Conservation (phyloP, 257 asterid species). For the Forsythia viridissima region DNA sequence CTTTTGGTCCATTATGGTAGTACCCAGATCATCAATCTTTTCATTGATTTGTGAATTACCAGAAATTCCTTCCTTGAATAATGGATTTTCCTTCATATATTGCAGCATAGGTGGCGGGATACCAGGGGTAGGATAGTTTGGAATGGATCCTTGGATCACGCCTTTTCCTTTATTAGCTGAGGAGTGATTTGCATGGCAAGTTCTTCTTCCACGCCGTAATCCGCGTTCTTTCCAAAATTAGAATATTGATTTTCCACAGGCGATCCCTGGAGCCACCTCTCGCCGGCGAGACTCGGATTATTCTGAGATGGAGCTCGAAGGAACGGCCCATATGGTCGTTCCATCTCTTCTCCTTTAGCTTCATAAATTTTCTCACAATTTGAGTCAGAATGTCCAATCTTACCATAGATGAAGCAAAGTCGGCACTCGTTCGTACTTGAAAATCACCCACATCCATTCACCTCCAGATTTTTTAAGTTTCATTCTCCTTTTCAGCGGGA, state of each 20-base stretch:
- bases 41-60: too few species aligned
- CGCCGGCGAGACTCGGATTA: neutral
- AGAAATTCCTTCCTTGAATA: too few species aligned
- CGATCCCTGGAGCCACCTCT: neutral
- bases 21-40: too few species aligned
- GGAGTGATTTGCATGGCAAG: neutral
- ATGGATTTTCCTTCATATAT: too few species aligned
- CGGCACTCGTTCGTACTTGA: neutral
- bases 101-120: too few species aligned
- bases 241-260: neutral
- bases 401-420: neutral
- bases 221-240: neutral
- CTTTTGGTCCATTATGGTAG: too few species aligned
- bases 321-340: neutral
- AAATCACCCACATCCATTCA: neutral
- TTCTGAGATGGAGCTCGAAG: neutral
- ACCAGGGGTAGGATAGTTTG: neutral
- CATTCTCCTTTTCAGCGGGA: too few species aligned
- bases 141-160: neutral
- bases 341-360: neutral
- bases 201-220: neutral
- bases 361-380: neutral
- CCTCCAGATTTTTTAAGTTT: neutral
- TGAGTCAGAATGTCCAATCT: neutral
- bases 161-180: neutral